Evolutionary conservation across 768 basidiomycete genomes (phyloP).

Genomic region (Termitomyces sp.): DNA sequence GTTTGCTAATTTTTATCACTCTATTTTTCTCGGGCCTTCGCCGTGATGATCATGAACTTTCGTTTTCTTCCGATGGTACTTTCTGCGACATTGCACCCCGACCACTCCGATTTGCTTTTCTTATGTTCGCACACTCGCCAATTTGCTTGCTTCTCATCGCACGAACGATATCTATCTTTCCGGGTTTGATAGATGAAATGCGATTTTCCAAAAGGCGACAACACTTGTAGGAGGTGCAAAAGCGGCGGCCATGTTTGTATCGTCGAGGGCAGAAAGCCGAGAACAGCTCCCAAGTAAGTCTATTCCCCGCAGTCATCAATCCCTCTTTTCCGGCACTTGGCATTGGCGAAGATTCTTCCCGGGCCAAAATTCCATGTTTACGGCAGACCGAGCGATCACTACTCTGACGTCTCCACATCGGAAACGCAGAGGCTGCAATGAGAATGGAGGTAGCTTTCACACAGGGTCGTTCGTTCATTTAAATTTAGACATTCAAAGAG

Average conservation of each 20-base stretch:
- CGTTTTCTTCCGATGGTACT: conserved; percentile 10
- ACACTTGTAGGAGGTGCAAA: conserved; percentile 76
- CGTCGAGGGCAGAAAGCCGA: conserved; percentile 77
- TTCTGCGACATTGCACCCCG: neutral
- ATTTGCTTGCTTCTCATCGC: neutral
- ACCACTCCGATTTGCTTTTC: neutral
- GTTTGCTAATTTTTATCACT: conserved; percentile 8
- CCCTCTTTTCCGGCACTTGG: conserved; percentile 15
- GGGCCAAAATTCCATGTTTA: conserved; percentile 10
- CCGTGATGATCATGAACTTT: conserved; percentile 8
- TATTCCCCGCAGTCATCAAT: conserved; percentile 5
- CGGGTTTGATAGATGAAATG: conserved; percentile 70
- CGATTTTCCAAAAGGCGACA: conserved; percentile 66
- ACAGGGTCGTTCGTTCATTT: conserved; percentile 9
- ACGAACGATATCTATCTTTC: neutral
- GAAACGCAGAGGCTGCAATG: conserved; percentile 1
- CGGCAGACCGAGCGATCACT: conserved; percentile 5
- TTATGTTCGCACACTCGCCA: neutral
- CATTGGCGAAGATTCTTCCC: neutral
- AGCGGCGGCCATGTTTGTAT: conserved; percentile 70
- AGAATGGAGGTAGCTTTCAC: conserved; percentile 1
- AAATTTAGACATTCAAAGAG: neutral
- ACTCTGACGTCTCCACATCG: conserved; percentile 10
- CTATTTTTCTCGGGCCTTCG: conserved; percentile 11
- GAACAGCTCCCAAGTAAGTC: conserved; percentile 78